These are phyloP conservation scores for Colletotrichum spinosum DNA, from an alignment of 2,329 filamentous ascomycete species.

Conservation along the genomic window DNA sequence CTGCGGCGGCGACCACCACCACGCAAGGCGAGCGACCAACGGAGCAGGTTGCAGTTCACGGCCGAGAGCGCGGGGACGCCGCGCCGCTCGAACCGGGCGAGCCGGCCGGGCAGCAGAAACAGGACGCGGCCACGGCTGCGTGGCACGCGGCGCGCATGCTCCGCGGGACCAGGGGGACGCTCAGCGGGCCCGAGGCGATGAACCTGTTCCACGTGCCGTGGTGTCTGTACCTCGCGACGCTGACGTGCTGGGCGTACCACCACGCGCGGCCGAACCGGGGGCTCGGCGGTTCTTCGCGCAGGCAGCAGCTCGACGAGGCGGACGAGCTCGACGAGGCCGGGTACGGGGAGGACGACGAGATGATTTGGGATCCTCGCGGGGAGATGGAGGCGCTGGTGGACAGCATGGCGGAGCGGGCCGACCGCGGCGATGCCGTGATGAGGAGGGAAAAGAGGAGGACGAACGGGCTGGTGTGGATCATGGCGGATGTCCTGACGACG, in stretches of 20 bases:
- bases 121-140: conserved; percentile 55
- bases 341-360: conserved; percentile 54
- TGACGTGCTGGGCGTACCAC: conserved; percentile 70
- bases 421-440: conserved; percentile 37
- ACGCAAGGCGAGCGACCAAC: background rate
- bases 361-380: conserved; percentile 60
- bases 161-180: conserved; percentile 58
- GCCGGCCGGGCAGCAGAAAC: background rate
- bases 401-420: conserved; percentile 50
- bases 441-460: conserved; percentile 60
- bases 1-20: background rate
- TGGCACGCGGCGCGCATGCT: conserved; percentile 67
- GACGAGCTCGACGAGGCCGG: conserved; percentile 35
- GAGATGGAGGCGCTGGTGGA: conserved; percentile 60
- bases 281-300: conserved; percentile 5
- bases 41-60: no score
- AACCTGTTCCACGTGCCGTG: conserved; percentile 71
- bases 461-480: conserved; percentile 64
- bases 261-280: conserved; percentile 47
- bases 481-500: conserved; percentile 66
- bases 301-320: conserved; percentile 21
- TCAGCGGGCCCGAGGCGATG: conserved; percentile 63
- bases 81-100: no score
- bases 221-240: conserved; percentile 69
- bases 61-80: no score